Base-by-base conservation (phyloP, 805 yeast species). In the Groenewaldozyma salmanticensis region DNA sequence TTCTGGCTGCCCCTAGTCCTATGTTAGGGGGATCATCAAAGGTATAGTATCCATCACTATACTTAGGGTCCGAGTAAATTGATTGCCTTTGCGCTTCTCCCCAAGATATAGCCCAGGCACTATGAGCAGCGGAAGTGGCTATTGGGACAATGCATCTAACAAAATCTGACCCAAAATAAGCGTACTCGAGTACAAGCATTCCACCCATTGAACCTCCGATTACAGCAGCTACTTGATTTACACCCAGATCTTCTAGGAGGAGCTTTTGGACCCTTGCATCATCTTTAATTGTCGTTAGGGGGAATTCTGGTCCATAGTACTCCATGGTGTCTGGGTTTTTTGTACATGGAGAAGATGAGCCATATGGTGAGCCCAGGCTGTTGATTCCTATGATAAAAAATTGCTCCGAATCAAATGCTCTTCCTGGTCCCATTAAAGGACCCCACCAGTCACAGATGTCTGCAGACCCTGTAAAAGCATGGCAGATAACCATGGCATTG, bases 391-490 rank as follows among this genome's bases (percentile, higher is more conserved):
- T 71, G 35, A 92, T 77, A 59, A 85, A 85, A 59, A 80, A 92
- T 49, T 82, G 72, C 0, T 87, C 68, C 0, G 96, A 95, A 62
- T 92, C 98, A 61, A 92, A 86, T 1, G 97, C 94, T 43, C 79
- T 74, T 11, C 77, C 82, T 3, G 77, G 74, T 0, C 97, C 98
- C 21, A 92, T 64, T 19, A 92, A 62, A 0, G 97, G 96, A 0
- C 97, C 96, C 98, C 98, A 92, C 98, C 98, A 92, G 55, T 92
- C 98, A 31, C 81, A 72, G 15, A 90, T 95, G 58, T 92, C 97
- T 0, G 95, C 74, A 0, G 96, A 86, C 0, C 98, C 98, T 0
- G 97, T 87, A 42, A 92, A 67, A 0, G 98, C 97, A 66, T 92
- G 98, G 52, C 95, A 83, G 11, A 92, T 83, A n/a, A 92, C 76